Evolutionary conservation across 2,329 filamentous ascomycete genomes (phyloP).

Genomic region (Pestalotiopsis sp.): DNA sequence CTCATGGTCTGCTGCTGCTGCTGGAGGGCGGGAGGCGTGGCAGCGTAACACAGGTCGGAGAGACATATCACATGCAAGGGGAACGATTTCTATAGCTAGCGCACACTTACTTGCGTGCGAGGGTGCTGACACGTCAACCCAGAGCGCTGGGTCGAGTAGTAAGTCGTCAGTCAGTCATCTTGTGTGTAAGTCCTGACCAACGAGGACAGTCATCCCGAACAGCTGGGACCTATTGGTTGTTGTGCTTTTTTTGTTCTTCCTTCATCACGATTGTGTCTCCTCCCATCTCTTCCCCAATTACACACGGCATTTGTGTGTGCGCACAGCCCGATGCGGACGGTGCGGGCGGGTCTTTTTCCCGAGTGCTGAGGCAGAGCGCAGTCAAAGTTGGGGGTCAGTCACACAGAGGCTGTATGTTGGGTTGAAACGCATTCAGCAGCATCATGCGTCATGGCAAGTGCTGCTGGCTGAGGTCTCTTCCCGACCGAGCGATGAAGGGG

Average conservation of each 20-base stretch:
- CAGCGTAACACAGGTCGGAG: background rate
- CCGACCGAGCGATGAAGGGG: background rate
- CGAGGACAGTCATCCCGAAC: too few species aligned
- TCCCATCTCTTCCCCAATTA: background rate
- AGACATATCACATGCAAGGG: background rate
- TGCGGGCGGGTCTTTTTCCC: background rate
- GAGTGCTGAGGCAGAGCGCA: background rate
- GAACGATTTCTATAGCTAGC: background rate
- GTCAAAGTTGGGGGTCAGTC: background rate
- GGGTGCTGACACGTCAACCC: conserved; percentile 7
- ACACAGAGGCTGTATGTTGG: background rate
- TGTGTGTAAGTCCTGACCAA: too few species aligned
- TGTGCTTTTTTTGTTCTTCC: too few species aligned
- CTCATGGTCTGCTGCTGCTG: background rate
- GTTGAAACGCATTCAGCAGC: background rate
- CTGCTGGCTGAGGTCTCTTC: background rate
- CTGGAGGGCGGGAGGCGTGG: background rate
- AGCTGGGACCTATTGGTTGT: too few species aligned
- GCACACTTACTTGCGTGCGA: background rate
- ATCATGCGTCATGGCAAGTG: background rate
- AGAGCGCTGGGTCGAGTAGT: conserved; percentile 4
- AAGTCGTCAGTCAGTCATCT: background rate
- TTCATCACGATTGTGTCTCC: background rate
- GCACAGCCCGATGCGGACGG: background rate
- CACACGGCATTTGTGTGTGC: background rate